These are phyloP conservation scores for Colletotrichum karsti DNA, from an alignment of 2,329 filamentous ascomycete species.

Conservation along the genomic window DNA sequence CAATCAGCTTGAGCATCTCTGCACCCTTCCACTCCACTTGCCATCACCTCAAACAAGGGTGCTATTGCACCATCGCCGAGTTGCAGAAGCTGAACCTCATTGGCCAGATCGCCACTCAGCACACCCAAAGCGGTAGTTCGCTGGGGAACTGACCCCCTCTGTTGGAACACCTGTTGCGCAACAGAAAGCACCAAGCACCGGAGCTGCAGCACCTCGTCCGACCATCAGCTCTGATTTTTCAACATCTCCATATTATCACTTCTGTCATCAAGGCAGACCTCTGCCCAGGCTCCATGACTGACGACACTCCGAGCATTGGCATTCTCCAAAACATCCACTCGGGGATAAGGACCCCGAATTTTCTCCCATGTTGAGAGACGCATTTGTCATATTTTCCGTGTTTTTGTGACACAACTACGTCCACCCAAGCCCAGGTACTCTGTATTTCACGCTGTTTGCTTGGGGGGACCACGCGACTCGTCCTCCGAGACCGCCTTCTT, in stretches of 20 bases:
- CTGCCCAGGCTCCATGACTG: conserved; percentile 17
- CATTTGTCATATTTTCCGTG: background rate
- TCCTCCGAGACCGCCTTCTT: conserved; percentile 5
- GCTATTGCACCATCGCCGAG: conserved; percentile 29
- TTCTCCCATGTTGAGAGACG: background rate
- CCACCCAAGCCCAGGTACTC: background rate
- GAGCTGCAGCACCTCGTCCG: background rate
- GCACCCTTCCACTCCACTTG: conserved; percentile 9
- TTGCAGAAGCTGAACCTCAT: conserved; percentile 28
- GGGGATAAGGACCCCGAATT: conserved; percentile 1
- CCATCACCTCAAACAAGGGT: conserved; percentile 29
- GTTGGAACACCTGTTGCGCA: conserved; percentile 13
- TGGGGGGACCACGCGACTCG: background rate
- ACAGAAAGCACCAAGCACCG: background rate
- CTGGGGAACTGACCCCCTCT: conserved; percentile 10
- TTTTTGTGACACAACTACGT: background rate
- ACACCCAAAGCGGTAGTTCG: conserved; percentile 16
- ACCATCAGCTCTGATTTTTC: conserved; percentile 25
- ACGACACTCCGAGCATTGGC: conserved; percentile 17
- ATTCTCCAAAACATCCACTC: conserved; percentile 6
- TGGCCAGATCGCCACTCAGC: conserved; percentile 4
- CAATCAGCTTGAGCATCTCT: conserved; percentile 24
- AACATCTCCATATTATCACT: conserved; percentile 20
- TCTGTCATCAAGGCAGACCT: conserved; percentile 15
- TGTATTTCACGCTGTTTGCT: background rate